Evolutionary conservation across 1,284 basidiomycete species (phyloP), one percentile per base, ranked within the genome.

Genomic region (Heterobasidion irregulare): DNA sequence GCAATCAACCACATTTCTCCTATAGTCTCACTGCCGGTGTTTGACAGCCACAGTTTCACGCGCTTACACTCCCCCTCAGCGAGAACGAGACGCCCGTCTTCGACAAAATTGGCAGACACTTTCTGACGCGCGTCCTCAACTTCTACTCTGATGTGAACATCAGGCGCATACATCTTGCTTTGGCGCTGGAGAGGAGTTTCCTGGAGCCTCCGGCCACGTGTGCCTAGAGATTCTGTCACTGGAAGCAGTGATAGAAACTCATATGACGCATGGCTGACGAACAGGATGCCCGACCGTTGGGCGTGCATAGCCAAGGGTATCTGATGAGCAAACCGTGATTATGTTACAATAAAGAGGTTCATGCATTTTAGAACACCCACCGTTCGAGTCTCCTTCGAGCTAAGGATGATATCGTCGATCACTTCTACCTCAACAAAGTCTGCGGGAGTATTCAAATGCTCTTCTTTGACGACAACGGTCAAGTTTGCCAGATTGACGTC

Each of bases 211-310:
- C 73, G 76, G 19, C 89, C 89, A 16, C 83, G 83, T 47, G 73
- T 74, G 18, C 80, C 73, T 5, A 92, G 72, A 3, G 80, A 72
- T 63, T 92, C 89, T 3, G 65, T 73, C 13, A 74, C 70, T 12
- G 84, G 80, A 34, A 91, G 73, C 34, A 89, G 72, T 8, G 77
- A 78, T 46, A 92, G 75, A 66, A 92, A 92, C 45, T 80, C 67
- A 60, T 86, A 92, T 50, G 72, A 74, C 34, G 76, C 72, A 52
- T 80, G 70, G 5, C 79, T 76, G 36, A 91, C 69, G 32, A 69
- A 69, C n/a, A 92, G 64, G 3, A 75, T 75, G 5, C 75, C 73
- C 0, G 82, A 70, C 50, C 68, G 72, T 4, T 68, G 73, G 32
- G 76, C 75, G 58, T 74, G 81, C 36, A 90, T 66, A 7, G 79